phyloP scores from a whole-genome alignment of 306 rosid genomes.

The Pyrus communis region DNA sequence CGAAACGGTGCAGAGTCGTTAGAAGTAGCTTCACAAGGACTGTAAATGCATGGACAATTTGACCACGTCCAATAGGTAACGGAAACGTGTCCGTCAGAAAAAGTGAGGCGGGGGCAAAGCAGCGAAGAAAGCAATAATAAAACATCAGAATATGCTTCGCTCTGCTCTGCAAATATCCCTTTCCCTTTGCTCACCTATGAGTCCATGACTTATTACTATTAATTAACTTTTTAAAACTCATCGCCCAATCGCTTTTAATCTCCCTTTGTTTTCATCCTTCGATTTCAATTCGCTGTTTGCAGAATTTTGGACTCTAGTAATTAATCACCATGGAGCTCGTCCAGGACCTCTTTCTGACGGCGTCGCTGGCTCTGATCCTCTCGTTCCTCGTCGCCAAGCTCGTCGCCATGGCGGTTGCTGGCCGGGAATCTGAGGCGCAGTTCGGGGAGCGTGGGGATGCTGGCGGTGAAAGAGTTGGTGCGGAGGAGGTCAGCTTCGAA shows the following conservation, averaged over 20 bases:
- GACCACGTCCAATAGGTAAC: neutral
- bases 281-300: neutral
- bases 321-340: constrained; percentile 43
- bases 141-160: constrained; percentile 52
- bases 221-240: neutral
- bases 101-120: neutral
- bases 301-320: neutral
- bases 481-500: constrained; percentile 14
- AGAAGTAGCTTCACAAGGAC: neutral
- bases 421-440: constrained; percentile 8
- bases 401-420: constrained; percentile 33
- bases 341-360: constrained; percentile 41
- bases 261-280: neutral
- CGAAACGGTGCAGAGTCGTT: neutral
- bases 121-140: neutral
- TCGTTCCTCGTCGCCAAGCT: constrained; percentile 52
- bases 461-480: neutral
- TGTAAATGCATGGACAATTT: neutral
- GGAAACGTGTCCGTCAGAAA: neutral
- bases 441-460: neutral
- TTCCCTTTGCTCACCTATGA: constrained; percentile 16
- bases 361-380: constrained; percentile 44
- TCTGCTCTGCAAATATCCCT: constrained; percentile 29
- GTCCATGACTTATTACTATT: neutral
- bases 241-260: neutral